Base-by-base conservation (phyloP, 257 asterid species). In the Fraxinus americana region DNA sequence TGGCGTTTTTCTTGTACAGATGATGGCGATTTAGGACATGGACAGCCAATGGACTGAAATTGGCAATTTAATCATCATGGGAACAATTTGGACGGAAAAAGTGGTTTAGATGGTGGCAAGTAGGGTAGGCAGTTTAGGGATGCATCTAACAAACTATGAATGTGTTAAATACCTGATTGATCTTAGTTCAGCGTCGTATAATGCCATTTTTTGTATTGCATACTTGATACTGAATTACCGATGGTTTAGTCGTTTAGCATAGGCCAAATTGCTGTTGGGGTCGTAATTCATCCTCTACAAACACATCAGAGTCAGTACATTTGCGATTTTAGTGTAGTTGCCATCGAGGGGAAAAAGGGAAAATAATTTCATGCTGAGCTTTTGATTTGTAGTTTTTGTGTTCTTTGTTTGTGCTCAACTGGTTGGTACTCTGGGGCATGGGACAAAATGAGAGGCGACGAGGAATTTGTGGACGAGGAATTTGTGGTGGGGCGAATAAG, bases 11-110 rank as follows among this genome's bases (percentile, higher is more conserved):
- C 67, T 30, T 29, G 48, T 43, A 72, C 92, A 91, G 98, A 87
- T 71, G 98, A 87, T n/a, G 92, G 87, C 10, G 94, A 79, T 38
- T 93, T 86, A 89, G 72, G 87, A 84, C 93, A 90, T 30, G 91
- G 92, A 34, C 92, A 89, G 79, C 84, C 91, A 70, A 78, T 91
- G 93, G 89, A 83, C 75, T 73, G 88, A 85, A 91, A 90, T 84
- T 89, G 79, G 89, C 72, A 74, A 34, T 5, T 25, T n/a, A 77
- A 66, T 39, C 23, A 74, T 48, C 35, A 45, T 54, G 76, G 79
- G 32, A 68, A 77, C 69, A 41, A 45, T 34, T 43, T 67, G 66
- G 73, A 73, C 74, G 78, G 75, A 41, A 3, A 82, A 41, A 35
- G 59, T 48, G 75, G 80, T 77, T 67, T 70, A 66, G 82, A 70